phyloP scores from a whole-genome alignment of 2,329 filamentous ascomycete genomes.

The Dactylellina sp. region DNA sequence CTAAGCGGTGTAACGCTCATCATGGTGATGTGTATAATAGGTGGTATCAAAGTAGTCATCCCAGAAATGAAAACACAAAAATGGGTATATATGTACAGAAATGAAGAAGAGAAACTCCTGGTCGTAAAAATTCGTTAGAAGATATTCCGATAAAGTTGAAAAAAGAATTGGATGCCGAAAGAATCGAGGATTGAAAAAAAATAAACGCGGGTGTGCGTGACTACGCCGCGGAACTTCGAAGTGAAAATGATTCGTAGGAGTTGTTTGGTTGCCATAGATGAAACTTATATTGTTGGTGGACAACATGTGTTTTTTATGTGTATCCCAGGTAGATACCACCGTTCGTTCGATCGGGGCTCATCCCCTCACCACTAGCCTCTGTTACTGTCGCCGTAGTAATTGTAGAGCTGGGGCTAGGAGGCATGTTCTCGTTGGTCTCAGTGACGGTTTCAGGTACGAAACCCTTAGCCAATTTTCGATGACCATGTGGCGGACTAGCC shows the following conservation, averaged over 20 bases:
- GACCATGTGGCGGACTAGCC: constrained; percentile 4
- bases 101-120: constrained; percentile 33
- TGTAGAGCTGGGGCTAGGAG: constrained; percentile 39
- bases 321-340: background rate
- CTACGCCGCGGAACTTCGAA: background rate
- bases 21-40: constrained; percentile 1
- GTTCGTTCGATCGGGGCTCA: constrained; percentile 22
- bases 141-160: constrained; percentile 2
- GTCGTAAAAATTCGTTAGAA: constrained; percentile 48
- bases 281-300: constrained; percentile 1
- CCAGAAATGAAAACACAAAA: constrained; percentile 21
- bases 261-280: background rate
- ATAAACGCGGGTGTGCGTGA: background rate
- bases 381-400: constrained; percentile 28
- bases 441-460: constrained; percentile 52
- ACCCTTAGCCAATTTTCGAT: constrained; percentile 22
- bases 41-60: constrained; percentile 19
- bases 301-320: background rate
- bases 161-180: background rate
- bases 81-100: constrained; percentile 51
- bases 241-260: background rate
- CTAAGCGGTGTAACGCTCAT: background rate
- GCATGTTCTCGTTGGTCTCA: constrained; percentile 27
- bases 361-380: constrained; percentile 29
- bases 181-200: background rate